Evolutionary conservation across 176 grass and related monocot species (phyloP).

Genomic region (Musa beccarii): DNA sequence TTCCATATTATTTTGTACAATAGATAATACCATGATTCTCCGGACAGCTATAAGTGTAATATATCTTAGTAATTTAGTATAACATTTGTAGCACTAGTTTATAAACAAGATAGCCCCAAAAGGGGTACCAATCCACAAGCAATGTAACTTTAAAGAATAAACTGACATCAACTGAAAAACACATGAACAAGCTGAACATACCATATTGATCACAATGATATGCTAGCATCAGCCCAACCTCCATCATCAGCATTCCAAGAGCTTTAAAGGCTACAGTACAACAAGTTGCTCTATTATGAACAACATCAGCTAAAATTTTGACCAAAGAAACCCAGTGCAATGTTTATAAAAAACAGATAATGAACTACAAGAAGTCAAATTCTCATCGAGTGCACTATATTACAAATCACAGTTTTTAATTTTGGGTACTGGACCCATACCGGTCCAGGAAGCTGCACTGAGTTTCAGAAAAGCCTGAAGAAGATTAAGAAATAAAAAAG

Average conservation of each 20-base stretch:
- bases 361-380: not conserved
- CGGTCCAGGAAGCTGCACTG: no score
- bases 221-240: constrained; percentile 87
- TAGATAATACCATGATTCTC: no score
- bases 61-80: no score
- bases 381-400: not conserved
- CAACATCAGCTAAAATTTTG: not conserved
- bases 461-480: no score
- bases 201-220: constrained; percentile 88
- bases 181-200: constrained; percentile 23
- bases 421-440: no score
- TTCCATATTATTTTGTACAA: no score
- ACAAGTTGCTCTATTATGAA: constrained; percentile 1
- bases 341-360: not conserved
- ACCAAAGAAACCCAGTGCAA: not conserved
- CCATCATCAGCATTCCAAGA: constrained; percentile 80
- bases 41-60: no score
- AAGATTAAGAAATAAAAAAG: no score
- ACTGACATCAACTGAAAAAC: not conserved
- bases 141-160: not conserved
- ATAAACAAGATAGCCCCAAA: not conserved
- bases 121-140: not conserved
- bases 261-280: constrained; percentile 61
- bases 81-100: no score
- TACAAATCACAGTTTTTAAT: no score